These are phyloP conservation scores for Penstemon barbatus DNA, from an alignment of 257 asterid species.

Conservation along the genomic window DNA sequence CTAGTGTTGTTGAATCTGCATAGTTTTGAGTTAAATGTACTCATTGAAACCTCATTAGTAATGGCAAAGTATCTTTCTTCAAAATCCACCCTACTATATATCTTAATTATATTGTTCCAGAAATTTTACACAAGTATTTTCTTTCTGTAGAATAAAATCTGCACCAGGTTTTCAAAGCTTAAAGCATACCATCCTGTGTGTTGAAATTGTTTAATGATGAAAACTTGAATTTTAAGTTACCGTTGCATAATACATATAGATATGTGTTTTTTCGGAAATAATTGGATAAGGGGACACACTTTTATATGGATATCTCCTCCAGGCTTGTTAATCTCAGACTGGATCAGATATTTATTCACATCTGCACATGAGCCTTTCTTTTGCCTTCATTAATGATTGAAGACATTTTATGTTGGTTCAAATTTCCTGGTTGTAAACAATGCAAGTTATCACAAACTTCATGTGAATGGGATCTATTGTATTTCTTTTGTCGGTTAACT, in stretches of 20 bases:
- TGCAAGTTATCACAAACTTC: not conserved
- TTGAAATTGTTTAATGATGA: no score
- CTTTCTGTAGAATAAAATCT: not conserved
- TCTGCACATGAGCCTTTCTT: not conserved
- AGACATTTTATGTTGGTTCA: not conserved
- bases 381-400: no score
- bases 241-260: no score
- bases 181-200: no score
- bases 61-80: not conserved
- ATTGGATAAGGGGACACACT: no score
- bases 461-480: not conserved
- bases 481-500: no score
- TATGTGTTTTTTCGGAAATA: no score
- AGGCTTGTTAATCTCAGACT: no score
- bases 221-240: no score
- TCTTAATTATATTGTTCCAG: not conserved
- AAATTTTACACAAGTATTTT: not conserved
- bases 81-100: not conserved
- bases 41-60: not conserved
- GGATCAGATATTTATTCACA: no score
- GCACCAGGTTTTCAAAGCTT: no score
- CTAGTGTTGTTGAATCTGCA: not conserved
- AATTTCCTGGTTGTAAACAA: not conserved
- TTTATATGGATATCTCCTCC: no score
- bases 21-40: not conserved